Base-by-base conservation (phyloP, 164 flowering plant genomes). In the Nymphaea colorata region DNA sequence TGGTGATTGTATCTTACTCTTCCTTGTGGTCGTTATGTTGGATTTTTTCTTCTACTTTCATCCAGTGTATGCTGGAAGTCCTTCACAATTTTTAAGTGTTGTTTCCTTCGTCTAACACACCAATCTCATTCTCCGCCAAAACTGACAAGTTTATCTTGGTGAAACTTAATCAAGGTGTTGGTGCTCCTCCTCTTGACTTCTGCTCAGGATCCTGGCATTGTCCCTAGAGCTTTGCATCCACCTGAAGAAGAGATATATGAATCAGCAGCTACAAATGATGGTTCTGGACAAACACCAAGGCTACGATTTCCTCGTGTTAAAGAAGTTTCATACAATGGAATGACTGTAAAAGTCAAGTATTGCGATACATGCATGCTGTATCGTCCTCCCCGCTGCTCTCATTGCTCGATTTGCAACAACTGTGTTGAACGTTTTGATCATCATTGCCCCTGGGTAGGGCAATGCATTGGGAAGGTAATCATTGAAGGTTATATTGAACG, bases 361-460 rank as follows among this genome's bases (percentile, higher is more conserved):
- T 91, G 97, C 80, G 95, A 89, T 67, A 89, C 95, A 15, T 91
- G 97, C 76, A 91, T 89, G 97, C 78, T 91, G n/a, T 91, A 87
- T 77, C 90, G 96, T n/a, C 95, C 97, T 75, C 96, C 97, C 14
- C 91, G 97, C 59, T 91, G 97, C 78, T 91, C 97, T 3, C 97
- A 91, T 77, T 91, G 98, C 75, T 86, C 94, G 65, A 88, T 91
- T 69, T 91, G 98, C 76, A 83, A 92, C 76, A 92, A 92, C 63
- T 93, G 98, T 80, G 91, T 93, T 51, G 93, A 93, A 70, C 90
- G 93, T 41, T 93, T 93, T 81, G 98, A 93, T 77, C 98, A 93
- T 71, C 96, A 93, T 74, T 93, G 98, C 84, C 96, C 96, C 45
- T 93, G 98, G 98, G 98, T 93, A 66, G 98, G 98, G 66, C 96